Conservation (phyloP, 352 stramenopile genomes). For the Globisporangium takayamanum region DNA sequence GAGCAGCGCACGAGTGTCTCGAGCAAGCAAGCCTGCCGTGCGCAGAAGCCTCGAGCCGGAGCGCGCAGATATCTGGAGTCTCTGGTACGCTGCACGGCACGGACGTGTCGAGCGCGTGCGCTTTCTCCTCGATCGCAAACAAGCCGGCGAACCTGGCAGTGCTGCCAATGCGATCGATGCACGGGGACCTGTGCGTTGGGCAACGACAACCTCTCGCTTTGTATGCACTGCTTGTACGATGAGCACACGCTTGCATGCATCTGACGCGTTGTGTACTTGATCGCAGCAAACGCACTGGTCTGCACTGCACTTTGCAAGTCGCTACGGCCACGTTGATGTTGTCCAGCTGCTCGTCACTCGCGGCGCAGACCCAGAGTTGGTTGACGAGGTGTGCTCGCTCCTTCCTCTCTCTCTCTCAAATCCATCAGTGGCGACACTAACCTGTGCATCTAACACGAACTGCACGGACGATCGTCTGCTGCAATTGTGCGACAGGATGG, state of each 20-base stretch:
- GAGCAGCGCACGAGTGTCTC: background rate
- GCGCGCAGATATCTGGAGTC: constrained; percentile 42
- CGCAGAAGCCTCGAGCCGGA: too few species aligned
- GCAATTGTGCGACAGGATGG: constrained; percentile 28
- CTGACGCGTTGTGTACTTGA: background rate
- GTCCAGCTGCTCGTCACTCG: constrained; percentile 42
- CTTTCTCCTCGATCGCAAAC: constrained; percentile 40
- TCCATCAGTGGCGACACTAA: background rate
- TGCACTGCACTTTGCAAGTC: constrained; percentile 52
- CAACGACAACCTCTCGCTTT: background rate
- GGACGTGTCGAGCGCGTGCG: constrained; percentile 45
- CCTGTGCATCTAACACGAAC: too few species aligned
- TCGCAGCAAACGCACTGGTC: constrained; percentile 50
- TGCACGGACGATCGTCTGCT: background rate
- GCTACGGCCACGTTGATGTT: constrained; percentile 39
- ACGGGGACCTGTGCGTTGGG: constrained; percentile 36
- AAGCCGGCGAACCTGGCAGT: constrained; percentile 14
- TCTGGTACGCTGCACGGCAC: constrained; percentile 67
- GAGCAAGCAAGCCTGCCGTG: background rate
- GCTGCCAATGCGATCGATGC: constrained; percentile 24
- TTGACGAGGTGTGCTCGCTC: constrained; percentile 29
- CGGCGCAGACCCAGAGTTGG: constrained; percentile 37
- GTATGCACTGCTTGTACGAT: background rate
- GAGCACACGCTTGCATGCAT: background rate
- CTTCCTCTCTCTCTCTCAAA: background rate